Evolutionary conservation across 140 eudicot species (phyloP), one percentile per base, ranked within the genome.

Genomic region (Bidens hawaiensis): DNA sequence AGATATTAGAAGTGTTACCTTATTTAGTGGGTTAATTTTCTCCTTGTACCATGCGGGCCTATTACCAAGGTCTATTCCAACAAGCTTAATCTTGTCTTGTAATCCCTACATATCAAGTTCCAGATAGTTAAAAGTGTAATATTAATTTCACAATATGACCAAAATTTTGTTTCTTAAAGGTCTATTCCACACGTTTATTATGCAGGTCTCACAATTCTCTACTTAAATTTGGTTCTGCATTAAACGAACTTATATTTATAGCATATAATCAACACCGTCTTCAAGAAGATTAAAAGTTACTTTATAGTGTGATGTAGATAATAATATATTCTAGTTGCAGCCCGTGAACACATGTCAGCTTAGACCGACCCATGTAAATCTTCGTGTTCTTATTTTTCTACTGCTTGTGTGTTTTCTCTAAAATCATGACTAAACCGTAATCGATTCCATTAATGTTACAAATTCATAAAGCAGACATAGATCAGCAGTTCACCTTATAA

Each of bases 11-110:
- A 36, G 62, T 33, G 21, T 52, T 42, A 90, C 97, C 97, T 84
- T 90, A 64, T 90, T 90, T 69, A 59, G 68, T 1, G 94, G 84
- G 75, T 82, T 81, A 50, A 90, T 90, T 75, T 90, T 90, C 72
- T 87, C 97, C 89, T 84, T 84, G 79, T 90, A 90, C 97, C 96
- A 87, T 16, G 81, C 55, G 10, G 97, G 97, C 60, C 85, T 84
- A 65, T 84, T 70, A 31, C 67, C 75, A 38, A 87, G 94, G 61
- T 87, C 82, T 24, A 90, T 82, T 12, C 86, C 65, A 23, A 90
- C 94, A 70, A 90, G 71, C 72, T 84, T 75, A 57, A 90, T 90
- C 80, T 81, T 73, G 21, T 84, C 94, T 72, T 87, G 88, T 22
- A 90, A 74, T 31, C 97, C 94, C 97, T 90, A 73, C 64, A 76